phyloP scores from a whole-genome alignment of 805 yeast species.

The Nakazawaea anatomiae region DNA sequence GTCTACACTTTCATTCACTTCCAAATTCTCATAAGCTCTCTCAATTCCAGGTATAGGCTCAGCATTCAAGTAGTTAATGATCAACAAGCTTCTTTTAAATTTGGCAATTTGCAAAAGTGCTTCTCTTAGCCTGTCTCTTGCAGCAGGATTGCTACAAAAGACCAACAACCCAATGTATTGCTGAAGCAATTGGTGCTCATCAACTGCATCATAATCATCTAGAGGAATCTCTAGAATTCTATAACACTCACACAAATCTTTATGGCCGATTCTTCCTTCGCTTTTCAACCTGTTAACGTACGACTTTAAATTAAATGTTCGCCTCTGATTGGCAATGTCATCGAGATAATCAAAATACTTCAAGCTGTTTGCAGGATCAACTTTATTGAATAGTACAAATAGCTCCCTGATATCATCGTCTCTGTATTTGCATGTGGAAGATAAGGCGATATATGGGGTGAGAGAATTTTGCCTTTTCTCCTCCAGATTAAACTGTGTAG shows the following conservation, averaged over 20 bases:
- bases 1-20: constrained; percentile 44
- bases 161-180: constrained; percentile 16
- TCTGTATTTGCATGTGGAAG: constrained; percentile 41
- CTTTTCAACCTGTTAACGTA: constrained; percentile 41
- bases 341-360: constrained; percentile 53
- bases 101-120: constrained; percentile 33
- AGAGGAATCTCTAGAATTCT: constrained; percentile 20
- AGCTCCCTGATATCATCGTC: constrained; percentile 43
- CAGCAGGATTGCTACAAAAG: constrained; percentile 16
- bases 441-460: constrained; percentile 32
- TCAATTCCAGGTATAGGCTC: constrained; percentile 40
- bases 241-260: constrained; percentile 30
- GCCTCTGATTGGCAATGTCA: constrained; percentile 41
- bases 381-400: constrained; percentile 32
- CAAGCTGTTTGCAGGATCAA: constrained; percentile 42
- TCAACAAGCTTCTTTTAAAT: constrained; percentile 27
- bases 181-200: constrained; percentile 20
- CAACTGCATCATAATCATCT: constrained; percentile 12
- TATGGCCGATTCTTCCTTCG: constrained; percentile 46
- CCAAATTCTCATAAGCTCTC: constrained; percentile 49
- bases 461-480: constrained; percentile 12
- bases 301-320: constrained; percentile 38
- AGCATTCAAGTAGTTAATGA: constrained; percentile 33
- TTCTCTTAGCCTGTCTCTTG: constrained; percentile 27
- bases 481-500: constrained; percentile 11